These are phyloP conservation scores for Globisporangium apiculatum DNA, from an alignment of 352 stramenopile genomes.

Conservation along the genomic window DNA sequence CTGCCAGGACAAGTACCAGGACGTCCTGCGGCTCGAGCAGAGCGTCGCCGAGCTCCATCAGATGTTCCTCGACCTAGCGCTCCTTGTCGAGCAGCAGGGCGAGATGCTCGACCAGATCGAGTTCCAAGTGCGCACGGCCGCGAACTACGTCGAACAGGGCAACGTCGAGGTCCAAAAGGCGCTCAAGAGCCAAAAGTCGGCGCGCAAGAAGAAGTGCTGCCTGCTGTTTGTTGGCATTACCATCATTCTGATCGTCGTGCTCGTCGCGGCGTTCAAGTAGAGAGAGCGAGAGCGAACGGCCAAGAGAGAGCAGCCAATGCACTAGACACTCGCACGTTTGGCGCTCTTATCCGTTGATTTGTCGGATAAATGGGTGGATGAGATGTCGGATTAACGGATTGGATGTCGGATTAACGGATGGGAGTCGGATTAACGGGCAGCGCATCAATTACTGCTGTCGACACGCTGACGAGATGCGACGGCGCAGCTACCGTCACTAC, in stretches of 20 bases:
- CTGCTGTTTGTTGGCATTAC: slow-evolving; percentile 70
- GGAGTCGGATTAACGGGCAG: too few species aligned
- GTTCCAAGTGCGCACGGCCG: slow-evolving; percentile 90
- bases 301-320: slow-evolving; percentile 3
- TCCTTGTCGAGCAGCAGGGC: slow-evolving; percentile 96
- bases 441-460: too few species aligned
- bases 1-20: slow-evolving; percentile 97
- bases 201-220: slow-evolving; percentile 96
- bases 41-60: slow-evolving; percentile 97
- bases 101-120: slow-evolving; percentile 99
- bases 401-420: too few species aligned
- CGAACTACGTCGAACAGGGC: slow-evolving; percentile 95
- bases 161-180: slow-evolving; percentile 94
- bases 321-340: too few species aligned
- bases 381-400: too few species aligned
- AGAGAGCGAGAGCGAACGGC: slow-evolving; percentile 5
- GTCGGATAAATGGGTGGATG: too few species aligned
- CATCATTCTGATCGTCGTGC: slow-evolving; percentile 76
- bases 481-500: too few species aligned
- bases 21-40: slow-evolving; percentile 95
- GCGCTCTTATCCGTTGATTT: too few species aligned
- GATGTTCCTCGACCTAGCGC: slow-evolving; percentile 98
- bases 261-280: slow-evolving; percentile 66
- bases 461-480: too few species aligned
- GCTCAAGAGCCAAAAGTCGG: slow-evolving; percentile 94